Evolutionary conservation across 2,329 filamentous ascomycete genomes (phyloP).

Genomic region (Hysterium pulicare): DNA sequence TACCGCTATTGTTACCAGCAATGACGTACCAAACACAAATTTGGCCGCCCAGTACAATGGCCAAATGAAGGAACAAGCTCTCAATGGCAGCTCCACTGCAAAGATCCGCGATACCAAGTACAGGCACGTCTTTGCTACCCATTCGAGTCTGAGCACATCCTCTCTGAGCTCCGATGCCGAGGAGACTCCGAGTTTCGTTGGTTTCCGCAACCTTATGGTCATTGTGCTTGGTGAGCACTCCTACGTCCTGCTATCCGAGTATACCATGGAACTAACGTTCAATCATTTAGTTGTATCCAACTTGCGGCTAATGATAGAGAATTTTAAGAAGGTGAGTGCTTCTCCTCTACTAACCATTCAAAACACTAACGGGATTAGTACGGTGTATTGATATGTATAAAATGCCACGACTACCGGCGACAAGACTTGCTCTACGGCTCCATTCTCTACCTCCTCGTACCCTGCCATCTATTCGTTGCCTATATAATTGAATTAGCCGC

Average conservation of each 20-base stretch:
- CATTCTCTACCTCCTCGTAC: constrained; percentile 80
- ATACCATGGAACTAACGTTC: constrained; percentile 17
- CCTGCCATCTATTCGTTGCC: constrained; percentile 84
- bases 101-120: constrained; percentile 59
- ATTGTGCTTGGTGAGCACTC: constrained; percentile 71
- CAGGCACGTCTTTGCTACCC: constrained; percentile 85
- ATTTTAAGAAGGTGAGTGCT: constrained; percentile 75
- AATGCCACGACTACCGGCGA: constrained; percentile 80
- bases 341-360: constrained; percentile 6
- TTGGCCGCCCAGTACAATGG: constrained; percentile 23
- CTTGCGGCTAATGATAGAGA: constrained; percentile 90
- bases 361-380: constrained; percentile 57
- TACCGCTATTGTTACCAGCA: constrained; percentile 24
- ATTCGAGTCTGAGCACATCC: constrained; percentile 68
- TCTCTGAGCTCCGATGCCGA: constrained; percentile 81
- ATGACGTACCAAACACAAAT: constrained; percentile 20
- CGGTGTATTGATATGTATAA: constrained; percentile 87
- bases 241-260: background rate
- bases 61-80: constrained; percentile 16
- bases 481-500: constrained; percentile 86
- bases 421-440: constrained; percentile 74
- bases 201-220: constrained; percentile 94
- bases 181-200: constrained; percentile 76
- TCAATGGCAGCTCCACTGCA: constrained; percentile 14
- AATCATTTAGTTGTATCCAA: constrained; percentile 74